Evolutionary conservation across 257 asterid genomes (phyloP), one percentile per base, ranked within the genome.

Genomic region (Fraxinus quadrangulata): DNA sequence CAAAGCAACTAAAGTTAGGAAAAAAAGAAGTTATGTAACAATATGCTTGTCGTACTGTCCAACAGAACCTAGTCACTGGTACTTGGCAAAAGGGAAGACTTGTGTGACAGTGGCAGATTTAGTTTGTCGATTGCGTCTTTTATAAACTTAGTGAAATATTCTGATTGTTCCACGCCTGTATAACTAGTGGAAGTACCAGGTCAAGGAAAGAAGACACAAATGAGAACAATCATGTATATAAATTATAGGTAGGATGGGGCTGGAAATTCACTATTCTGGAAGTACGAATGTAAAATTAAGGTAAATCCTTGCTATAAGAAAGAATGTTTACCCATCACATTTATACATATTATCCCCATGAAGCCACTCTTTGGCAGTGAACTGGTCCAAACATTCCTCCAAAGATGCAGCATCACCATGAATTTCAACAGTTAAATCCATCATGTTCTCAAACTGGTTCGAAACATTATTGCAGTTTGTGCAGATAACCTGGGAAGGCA

Each of bases 351-450:
- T 96, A 86, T 96, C 99, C 63, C 99, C 99, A 83, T 93, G 96
- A 86, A 96, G 99, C 87, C 87, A 31, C 81, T 96, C 99, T 85
- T 85, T 87, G 39, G 94, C 93, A 9, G 99, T 96, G 89, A 93
- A 93, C 85, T 96, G 98, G 77, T 96, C 96, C 89, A 96, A 86
- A 87, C 99, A 96, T 86, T 93, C 96, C 89, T 93, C 98, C 88
- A 96, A 82, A 74, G 99, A 93, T 79, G 85, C 92, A 84, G 96
- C 97, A 86, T 93, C 97, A 71, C 99, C 99, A 40, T 96, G 96
- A 85, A 96, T 96, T 87, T 96, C 99, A 79, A 96, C 99, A 63
- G 97, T 96, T 86, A 96, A 91, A 87, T 96, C 99, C 99, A 96
- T 93, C 97, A 96, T 90, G 83, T 92, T 96, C 82, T 96, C 99